Evolutionary conservation across 495 filamentous ascomycete genomes (phyloP), one percentile per base, ranked within the genome.

Genomic region (Neurospora hispaniola): DNA sequence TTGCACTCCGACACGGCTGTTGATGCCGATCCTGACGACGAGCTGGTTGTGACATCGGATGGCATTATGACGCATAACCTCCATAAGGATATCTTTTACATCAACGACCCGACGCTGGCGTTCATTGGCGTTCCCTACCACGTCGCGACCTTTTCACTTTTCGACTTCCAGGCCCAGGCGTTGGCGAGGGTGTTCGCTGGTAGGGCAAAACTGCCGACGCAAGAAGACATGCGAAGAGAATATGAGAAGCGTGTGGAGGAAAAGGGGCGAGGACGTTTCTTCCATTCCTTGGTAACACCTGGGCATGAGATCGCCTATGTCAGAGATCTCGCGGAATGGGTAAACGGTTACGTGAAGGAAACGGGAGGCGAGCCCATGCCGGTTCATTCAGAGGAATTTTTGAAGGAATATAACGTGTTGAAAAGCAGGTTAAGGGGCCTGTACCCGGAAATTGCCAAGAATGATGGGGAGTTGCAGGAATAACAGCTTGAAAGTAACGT

Each of bases 41-140:
- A 78, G 4, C 77, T 87, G 1, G 76, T 93, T 5, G 85, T 92
- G 1, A 90, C 90, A 5, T 73, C 78, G 0, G 87, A 91, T 71
- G 90, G 90, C 0, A 85, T 82, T 4, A 89, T 88, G 76, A 76
- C 89, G n/a, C 89, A 91, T 76, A 92, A 93, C 75, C 74, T 92
- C 5, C 87, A 91, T 79, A 86, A 87, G 48, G 89, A 92, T 73
- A 87, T 91, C 4, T 91, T 91, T 76, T 92, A 89, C 75, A 91
- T 91, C 59, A 84, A 85, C 0, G 89, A 91, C 71, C 88, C 90
- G 0, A 86, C 88, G 0, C 76, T 92, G 16, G 84, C 84, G 0
- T 90, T 92, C 74, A 80, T 92, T 9, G 89, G 90, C 1, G 82
- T 89, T 0, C 86, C 89, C 0, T 89, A 88, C 76, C 85, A 89